These are phyloP conservation scores for Boechera retrofracta DNA, from an alignment of 345 rosid genomes.

Conservation along the genomic window DNA sequence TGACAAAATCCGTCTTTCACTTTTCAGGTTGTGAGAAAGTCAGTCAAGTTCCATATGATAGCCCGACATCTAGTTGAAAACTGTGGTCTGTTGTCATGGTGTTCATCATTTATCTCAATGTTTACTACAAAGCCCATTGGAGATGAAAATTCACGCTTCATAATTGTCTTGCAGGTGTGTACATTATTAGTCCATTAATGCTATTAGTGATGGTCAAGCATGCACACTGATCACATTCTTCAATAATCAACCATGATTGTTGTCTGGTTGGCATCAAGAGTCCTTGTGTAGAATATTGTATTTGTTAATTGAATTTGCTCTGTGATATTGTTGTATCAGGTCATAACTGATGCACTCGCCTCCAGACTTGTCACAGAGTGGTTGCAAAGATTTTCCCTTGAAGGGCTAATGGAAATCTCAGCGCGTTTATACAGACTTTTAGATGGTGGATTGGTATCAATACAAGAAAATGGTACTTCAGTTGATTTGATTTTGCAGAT, in stretches of 20 bases:
- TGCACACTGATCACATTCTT: slow-evolving; percentile 4
- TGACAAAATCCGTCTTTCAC: not conserved
- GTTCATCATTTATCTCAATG: slow-evolving; percentile 63
- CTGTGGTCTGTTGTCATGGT: slow-evolving; percentile 76
- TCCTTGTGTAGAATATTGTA: slow-evolving; percentile 1
- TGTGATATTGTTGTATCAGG: slow-evolving; percentile 52
- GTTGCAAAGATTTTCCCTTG: slow-evolving; percentile 76
- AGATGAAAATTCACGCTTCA: slow-evolving; percentile 54
- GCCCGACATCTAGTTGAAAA: slow-evolving; percentile 66
- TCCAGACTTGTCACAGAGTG: slow-evolving; percentile 64
- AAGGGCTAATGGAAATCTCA: slow-evolving; percentile 73
- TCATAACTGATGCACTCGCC: slow-evolving; percentile 54
- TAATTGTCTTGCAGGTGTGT: slow-evolving; percentile 64
- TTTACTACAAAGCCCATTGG: slow-evolving; percentile 45
- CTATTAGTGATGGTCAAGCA: slow-evolving; percentile 23
- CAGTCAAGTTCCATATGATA: slow-evolving; percentile 67
- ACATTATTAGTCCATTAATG: slow-evolving; percentile 22
- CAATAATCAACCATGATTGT: slow-evolving; percentile 1
- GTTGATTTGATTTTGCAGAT: slow-evolving; percentile 57
- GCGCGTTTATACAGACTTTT: slow-evolving; percentile 67
- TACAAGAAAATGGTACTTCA: slow-evolving; percentile 49
- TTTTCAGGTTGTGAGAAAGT: slow-evolving; percentile 72
- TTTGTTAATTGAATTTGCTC: slow-evolving; percentile 19
- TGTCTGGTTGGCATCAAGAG: slow-evolving; percentile 14
- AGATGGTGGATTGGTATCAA: slow-evolving; percentile 51